These are phyloP conservation scores for Ambrosiella xylebori DNA, from an alignment of 2,329 filamentous ascomycete genomes.

Conservation along the genomic window DNA sequence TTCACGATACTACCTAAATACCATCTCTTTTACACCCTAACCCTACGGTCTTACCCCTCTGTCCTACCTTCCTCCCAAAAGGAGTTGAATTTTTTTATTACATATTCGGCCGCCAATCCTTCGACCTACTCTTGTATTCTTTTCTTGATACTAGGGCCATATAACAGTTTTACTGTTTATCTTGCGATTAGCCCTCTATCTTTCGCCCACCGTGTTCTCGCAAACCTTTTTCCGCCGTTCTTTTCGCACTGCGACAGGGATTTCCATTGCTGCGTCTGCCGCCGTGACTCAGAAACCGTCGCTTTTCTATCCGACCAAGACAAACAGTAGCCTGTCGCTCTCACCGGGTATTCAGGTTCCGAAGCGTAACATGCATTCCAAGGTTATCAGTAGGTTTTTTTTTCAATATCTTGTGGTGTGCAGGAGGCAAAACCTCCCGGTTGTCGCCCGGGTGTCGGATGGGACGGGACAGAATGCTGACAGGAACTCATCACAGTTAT, in stretches of 20 bases:
- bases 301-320: not conserved
- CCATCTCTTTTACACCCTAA: too few species aligned
- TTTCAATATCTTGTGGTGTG: not conserved
- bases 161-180: not conserved
- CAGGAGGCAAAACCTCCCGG: too few species aligned
- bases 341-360: not conserved
- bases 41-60: too few species aligned
- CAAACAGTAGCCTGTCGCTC: not conserved
- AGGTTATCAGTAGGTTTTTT: conserved; percentile 64
- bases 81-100: too few species aligned
- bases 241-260: conserved; percentile 55
- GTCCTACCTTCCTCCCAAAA: too few species aligned
- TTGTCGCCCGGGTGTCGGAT: too few species aligned
- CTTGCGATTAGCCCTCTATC: not conserved
- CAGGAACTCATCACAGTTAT: conserved; percentile 45
- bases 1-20: too few species aligned
- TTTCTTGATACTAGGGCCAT: not conserved
- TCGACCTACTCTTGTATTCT: not conserved
- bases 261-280: conserved; percentile 54
- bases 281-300: conserved; percentile 17
- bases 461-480: not conserved
- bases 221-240: conserved; percentile 53
- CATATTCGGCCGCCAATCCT: too few species aligned
- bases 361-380: conserved; percentile 57
- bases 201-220: conserved; percentile 77